Percentiles rank a stretch among this genome's conserved stretches.
Conservation (phyloP, 257 asterid genomes). For the Fraxinus anomala region DNA sequence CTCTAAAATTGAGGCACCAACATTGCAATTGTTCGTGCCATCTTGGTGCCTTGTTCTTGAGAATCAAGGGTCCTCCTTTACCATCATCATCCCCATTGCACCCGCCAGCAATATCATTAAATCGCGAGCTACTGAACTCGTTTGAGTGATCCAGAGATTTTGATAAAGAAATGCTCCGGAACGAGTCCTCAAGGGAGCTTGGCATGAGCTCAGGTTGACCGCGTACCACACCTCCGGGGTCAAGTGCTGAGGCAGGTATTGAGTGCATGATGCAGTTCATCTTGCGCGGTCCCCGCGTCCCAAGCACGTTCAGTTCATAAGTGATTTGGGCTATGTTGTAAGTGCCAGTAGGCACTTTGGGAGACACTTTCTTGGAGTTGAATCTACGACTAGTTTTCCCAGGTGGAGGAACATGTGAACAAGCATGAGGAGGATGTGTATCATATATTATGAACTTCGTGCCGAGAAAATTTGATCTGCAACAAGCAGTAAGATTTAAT, state of each 20-base stretch:
- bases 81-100: conserved; percentile 31
- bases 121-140: conserved; percentile 64
- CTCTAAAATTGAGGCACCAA: conserved; percentile 73
- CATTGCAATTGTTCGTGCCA: conserved; percentile 76
- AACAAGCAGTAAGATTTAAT: conserved; percentile 1
- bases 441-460: conserved; percentile 61
- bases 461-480: conserved; percentile 70
- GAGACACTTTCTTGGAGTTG: conserved; percentile 66
- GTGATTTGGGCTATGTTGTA: conserved; percentile 62
- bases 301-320: conserved; percentile 70
- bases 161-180: conserved; percentile 60
- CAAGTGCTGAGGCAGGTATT: conserved; percentile 56
- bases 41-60: conserved; percentile 67
- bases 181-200: conserved; percentile 59
- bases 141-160: conserved; percentile 47
- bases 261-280: conserved; percentile 68
- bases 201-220: conserved; percentile 60
- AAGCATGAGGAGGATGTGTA: conserved; percentile 56
- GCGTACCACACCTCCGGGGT: conserved; percentile 57
- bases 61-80: conserved; percentile 52
- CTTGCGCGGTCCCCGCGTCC: conserved; percentile 67
- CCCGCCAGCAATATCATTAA: conserved; percentile 37
- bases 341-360: conserved; percentile 61
- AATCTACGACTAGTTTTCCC: conserved; percentile 54
- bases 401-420: conserved; percentile 41